These are phyloP conservation scores for Mitragyna speciosa DNA, from an alignment of 257 asterid species.

Conservation along the genomic window DNA sequence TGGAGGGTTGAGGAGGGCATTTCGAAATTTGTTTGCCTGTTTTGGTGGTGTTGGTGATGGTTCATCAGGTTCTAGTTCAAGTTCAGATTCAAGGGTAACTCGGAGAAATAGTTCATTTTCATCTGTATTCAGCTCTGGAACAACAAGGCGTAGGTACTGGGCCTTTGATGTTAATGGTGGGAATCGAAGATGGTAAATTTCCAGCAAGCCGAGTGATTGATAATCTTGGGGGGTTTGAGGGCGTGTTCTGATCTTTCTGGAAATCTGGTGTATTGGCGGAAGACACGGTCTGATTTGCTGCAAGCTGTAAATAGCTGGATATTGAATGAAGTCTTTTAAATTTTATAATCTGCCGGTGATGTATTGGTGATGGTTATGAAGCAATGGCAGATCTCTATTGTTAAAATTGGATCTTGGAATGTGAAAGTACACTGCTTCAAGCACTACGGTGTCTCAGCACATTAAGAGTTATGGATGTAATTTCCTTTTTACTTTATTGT, in stretches of 20 bases:
- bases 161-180: slow-evolving; percentile 42
- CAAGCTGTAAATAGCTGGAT: slow-evolving; percentile 33
- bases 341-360: slow-evolving; percentile 6
- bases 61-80: slow-evolving; percentile 43
- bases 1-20: slow-evolving; percentile 62
- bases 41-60: slow-evolving; percentile 30
- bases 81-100: slow-evolving; percentile 56
- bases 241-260: neutral
- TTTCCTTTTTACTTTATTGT: neutral
- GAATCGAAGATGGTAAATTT: slow-evolving; percentile 31
- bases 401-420: slow-evolving; percentile 15
- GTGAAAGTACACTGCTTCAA: neutral
- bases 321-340: slow-evolving; percentile 12
- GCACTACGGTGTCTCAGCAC: slow-evolving; percentile 14
- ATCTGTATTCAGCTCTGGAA: slow-evolving; percentile 42
- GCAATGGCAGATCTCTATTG: slow-evolving; percentile 17
- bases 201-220: slow-evolving; percentile 1
- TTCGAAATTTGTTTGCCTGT: slow-evolving; percentile 57
- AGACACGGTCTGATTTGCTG: neutral
- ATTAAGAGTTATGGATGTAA: neutral
- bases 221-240: neutral
- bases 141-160: slow-evolving; percentile 56
- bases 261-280: neutral
- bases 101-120: slow-evolving; percentile 44
- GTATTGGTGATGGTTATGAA: slow-evolving; percentile 6